Conservation (phyloP, 2,329 filamentous ascomycete species). For the Blumeria graminis region DNA sequence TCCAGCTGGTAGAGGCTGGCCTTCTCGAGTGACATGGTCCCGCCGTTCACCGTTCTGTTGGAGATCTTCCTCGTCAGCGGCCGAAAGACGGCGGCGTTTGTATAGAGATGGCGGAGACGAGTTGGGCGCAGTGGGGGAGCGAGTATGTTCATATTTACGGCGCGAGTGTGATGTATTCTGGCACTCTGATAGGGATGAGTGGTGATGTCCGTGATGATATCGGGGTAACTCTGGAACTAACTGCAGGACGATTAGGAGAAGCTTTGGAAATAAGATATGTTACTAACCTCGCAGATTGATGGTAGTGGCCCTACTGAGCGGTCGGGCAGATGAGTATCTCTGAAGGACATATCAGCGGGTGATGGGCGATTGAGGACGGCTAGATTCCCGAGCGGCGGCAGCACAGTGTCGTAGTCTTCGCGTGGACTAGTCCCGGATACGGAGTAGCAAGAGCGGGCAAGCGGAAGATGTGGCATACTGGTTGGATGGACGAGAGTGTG, state of each 20-base stretch:
- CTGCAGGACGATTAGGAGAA: neutral
- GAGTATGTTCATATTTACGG: neutral
- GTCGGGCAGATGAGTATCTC: neutral
- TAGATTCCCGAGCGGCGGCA: neutral
- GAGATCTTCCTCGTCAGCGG: neutral
- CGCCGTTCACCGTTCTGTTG: neutral
- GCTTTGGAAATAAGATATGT: neutral
- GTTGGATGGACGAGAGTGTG: neutral
- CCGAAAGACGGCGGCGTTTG: neutral
- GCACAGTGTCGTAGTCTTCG: neutral
- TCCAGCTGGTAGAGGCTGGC: neutral
- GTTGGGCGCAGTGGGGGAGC: neutral
- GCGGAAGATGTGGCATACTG: neutral
- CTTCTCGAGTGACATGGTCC: neutral
- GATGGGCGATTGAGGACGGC: neutral
- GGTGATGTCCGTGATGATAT: neutral
- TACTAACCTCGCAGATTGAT: constrained; percentile 1
- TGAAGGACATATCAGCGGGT: neutral
- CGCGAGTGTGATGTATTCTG: neutral
- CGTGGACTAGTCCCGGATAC: neutral
- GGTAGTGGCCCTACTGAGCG: neutral
- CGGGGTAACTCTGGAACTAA: neutral
- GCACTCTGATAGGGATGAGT: neutral
- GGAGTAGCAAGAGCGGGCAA: neutral
- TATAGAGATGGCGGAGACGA: neutral